Percentiles rank a stretch among this genome's conserved stretches.
These are phyloP conservation scores for Fusarium tjaetaba DNA, from an alignment of 2,329 filamentous ascomycete genomes.

Conservation along the genomic window DNA sequence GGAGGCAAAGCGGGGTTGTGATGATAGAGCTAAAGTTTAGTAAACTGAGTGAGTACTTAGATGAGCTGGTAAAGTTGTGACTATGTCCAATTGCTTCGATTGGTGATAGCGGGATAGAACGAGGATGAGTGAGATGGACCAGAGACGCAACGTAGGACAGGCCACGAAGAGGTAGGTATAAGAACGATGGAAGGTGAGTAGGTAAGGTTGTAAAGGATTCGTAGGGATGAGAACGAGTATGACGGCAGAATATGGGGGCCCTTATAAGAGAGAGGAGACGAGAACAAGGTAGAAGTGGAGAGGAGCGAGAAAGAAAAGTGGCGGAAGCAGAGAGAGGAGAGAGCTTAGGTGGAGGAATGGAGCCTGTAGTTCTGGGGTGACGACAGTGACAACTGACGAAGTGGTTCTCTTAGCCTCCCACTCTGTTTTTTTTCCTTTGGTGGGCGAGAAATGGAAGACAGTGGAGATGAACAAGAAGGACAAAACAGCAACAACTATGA, in stretches of 20 bases:
- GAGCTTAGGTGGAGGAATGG: constrained; percentile 44
- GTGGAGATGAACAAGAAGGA: background rate
- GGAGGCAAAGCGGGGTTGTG: constrained; percentile 14
- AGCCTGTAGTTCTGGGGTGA: constrained; percentile 27
- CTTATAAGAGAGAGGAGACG: constrained; percentile 23
- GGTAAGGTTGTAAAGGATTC: constrained; percentile 20
- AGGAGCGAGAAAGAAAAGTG: constrained; percentile 34
- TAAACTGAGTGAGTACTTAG: background rate
- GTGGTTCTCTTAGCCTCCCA: constrained; percentile 15
- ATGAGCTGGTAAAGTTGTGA: constrained; percentile 4
- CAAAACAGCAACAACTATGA: background rate
- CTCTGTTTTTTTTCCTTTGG: background rate
- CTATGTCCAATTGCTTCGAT: constrained; percentile 17
- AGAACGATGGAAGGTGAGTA: constrained; percentile 25
- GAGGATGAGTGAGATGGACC: constrained; percentile 9
- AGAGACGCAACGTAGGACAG: constrained; percentile 20
- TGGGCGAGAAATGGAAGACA: background rate
- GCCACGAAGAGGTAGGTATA: constrained; percentile 26
- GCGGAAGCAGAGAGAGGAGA: constrained; percentile 30
- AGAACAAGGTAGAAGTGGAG: constrained; percentile 32
- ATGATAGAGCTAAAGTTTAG: background rate
- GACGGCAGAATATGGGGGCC: constrained; percentile 35
- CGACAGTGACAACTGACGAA: constrained; percentile 29
- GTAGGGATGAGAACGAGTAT: constrained; percentile 29
- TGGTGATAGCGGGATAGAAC: constrained; percentile 8